A percentile compares a stretch with the other conserved stretches of the same genome.
These are phyloP conservation scores for Aegilops tauschii DNA, from an alignment of 176 grass and related monocot species.

Conservation along the genomic window DNA sequence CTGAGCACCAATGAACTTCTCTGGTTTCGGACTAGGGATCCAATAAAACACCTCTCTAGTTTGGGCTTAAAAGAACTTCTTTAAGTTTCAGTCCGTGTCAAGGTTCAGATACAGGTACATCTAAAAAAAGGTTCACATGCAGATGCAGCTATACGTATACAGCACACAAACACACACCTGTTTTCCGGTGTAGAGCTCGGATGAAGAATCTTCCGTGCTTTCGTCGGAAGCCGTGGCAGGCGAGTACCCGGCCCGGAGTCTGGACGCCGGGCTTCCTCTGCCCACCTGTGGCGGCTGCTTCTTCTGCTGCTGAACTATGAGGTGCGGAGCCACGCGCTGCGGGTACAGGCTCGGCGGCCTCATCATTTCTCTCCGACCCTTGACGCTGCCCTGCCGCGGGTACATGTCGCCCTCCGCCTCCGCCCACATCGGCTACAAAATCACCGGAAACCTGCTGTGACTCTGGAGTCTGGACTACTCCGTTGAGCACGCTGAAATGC, in stretches of 20 bases:
- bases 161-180: constrained; percentile 19
- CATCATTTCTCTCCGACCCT: constrained; percentile 27
- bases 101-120: no score
- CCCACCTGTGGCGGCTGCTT: background rate
- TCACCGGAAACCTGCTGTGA: background rate
- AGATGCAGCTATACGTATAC: no score
- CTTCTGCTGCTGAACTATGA: constrained; percentile 44
- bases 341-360: constrained; percentile 57
- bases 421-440: constrained; percentile 56
- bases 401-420: constrained; percentile 44
- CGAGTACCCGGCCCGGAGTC: background rate
- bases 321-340: constrained; percentile 63
- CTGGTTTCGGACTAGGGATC: no score
- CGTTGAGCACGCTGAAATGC: background rate
- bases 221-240: constrained; percentile 33
- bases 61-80: background rate
- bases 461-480: background rate
- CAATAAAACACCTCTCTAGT: no score
- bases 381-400: constrained; percentile 34
- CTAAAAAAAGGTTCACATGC: no score
- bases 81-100: background rate
- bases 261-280: constrained; percentile 27
- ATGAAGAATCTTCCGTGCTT: constrained; percentile 40
- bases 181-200: constrained; percentile 28
- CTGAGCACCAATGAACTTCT: background rate